Percentiles rank a stretch among this genome's conserved stretches.
Conservation (phyloP, 805 yeast genomes). For the Wickerhamomyces alni region DNA sequence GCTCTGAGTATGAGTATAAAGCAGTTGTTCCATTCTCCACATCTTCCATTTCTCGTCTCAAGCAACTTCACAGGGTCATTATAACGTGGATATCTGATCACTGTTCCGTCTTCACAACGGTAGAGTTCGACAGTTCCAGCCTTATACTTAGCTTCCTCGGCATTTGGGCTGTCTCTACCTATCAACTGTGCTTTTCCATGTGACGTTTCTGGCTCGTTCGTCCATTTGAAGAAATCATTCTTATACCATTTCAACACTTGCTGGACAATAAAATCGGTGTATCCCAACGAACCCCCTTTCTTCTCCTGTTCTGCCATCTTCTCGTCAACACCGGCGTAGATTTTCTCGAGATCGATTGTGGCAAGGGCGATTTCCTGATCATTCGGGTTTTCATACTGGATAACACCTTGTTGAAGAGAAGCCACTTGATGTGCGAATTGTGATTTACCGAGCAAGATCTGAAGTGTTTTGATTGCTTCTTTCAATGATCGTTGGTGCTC, state of each 20-base stretch:
- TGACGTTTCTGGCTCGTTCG: conserved; percentile 59
- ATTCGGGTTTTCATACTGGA: conserved; percentile 13
- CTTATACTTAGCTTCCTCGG: conserved; percentile 39
- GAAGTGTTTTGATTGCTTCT: neutral
- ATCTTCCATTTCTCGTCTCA: conserved; percentile 64
- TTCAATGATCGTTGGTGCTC: neutral
- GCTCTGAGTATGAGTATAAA: conserved; percentile 67
- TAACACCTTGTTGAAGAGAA: conserved; percentile 1
- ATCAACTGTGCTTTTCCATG: conserved; percentile 28
- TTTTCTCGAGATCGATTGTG: conserved; percentile 49
- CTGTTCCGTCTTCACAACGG: conserved; percentile 47
- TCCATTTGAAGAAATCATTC: conserved; percentile 78
- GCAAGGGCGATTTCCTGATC: conserved; percentile 44
- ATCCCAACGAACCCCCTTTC: conserved; percentile 28
- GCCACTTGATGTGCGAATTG: neutral
- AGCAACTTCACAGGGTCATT: conserved; percentile 60
- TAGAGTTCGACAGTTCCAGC: conserved; percentile 63
- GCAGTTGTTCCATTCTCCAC: conserved; percentile 95
- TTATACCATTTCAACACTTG: conserved; percentile 68
- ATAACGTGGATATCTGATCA: conserved; percentile 68
- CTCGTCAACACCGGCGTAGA: conserved; percentile 57
- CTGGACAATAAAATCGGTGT: conserved; percentile 52
- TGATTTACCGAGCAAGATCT: neutral
- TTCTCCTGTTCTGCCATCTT: conserved; percentile 28
- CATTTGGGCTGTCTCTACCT: conserved; percentile 38